A percentile compares a stretch with the other conserved stretches of the same genome.
Conservation (phyloP, 192 early-diverging fungal genomes). For the Coemansia sp. region DNA sequence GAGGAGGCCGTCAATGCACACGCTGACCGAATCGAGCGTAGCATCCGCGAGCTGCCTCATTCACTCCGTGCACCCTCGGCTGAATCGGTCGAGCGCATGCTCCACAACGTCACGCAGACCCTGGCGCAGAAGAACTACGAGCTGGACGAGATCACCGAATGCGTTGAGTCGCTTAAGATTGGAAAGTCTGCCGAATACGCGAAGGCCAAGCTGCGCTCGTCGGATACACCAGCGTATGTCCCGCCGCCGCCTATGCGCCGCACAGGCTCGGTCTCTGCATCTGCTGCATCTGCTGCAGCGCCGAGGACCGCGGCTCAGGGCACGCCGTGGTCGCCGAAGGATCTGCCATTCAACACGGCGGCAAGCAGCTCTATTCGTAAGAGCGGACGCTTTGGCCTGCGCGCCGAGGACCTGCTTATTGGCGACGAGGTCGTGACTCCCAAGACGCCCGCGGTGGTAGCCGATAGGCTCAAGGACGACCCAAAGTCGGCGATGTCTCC, state of each 20-base stretch:
- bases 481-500: neutral
- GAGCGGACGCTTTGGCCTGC: conserved; percentile 34
- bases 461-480: neutral
- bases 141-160: conserved; percentile 41
- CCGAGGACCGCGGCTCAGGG: conserved; percentile 33
- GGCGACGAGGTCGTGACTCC: neutral
- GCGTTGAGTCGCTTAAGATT: conserved; percentile 21
- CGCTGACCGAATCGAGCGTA: conserved; percentile 15
- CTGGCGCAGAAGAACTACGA: conserved; percentile 48
- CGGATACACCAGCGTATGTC: neutral
- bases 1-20: conserved; percentile 27
- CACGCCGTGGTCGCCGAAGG: conserved; percentile 38
- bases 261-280: neutral
- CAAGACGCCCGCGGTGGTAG: neutral
- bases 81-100: conserved; percentile 51
- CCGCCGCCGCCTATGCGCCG: neutral
- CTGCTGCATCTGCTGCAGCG: neutral
- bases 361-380: conserved; percentile 9
- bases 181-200: neutral
- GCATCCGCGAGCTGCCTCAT: conserved; percentile 15
- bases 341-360: conserved; percentile 19
- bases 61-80: conserved; percentile 29
- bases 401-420: conserved; percentile 25
- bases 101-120: conserved; percentile 40
- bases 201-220: neutral